Conservation (phyloP, 805 yeast genomes). For the Lipomyces chichibuensis region DNA sequence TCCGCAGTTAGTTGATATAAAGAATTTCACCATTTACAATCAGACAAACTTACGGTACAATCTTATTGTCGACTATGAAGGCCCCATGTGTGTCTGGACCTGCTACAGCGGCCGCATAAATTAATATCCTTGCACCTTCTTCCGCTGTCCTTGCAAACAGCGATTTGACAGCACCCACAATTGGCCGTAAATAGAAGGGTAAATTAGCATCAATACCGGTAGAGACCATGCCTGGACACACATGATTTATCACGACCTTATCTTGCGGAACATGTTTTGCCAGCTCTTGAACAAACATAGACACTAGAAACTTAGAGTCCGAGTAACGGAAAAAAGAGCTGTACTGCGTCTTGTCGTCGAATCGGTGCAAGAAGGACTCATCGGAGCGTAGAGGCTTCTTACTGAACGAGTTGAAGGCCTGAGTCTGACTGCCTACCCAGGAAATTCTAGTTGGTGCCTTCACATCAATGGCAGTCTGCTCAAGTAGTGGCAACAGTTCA, state of each 20-base stretch:
- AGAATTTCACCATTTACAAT: neutral
- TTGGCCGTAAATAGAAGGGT: conserved; percentile 1
- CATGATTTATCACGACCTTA: neutral
- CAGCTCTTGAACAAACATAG: conserved; percentile 10
- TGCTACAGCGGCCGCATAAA: conserved; percentile 12
- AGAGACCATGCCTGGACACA: conserved; percentile 9
- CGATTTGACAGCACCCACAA: neutral
- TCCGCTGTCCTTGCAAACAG: conserved; percentile 4
- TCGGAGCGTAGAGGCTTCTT: conserved; percentile 1
- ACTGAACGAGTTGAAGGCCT: neutral
- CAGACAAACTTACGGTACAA: neutral
- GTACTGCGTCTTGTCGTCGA: conserved; percentile 9
- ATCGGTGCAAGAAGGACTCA: conserved; percentile 1
- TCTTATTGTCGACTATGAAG: conserved; percentile 9
- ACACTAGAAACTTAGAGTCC: conserved; percentile 4
- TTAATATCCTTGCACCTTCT: conserved; percentile 5
- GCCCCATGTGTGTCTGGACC: conserved; percentile 10
- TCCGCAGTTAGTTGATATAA: neutral
- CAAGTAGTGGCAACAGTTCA: conserved; percentile 5
- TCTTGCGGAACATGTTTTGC: conserved; percentile 4
- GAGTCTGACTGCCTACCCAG: conserved; percentile 9
- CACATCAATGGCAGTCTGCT: conserved; percentile 2
- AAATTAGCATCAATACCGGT: neutral
- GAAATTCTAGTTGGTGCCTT: conserved; percentile 4
- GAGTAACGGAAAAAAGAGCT: conserved; percentile 1